phyloP scores from a whole-genome alignment of 176 grass and related monocot genomes.

The Rhipidocladum racemiflorum region DNA sequence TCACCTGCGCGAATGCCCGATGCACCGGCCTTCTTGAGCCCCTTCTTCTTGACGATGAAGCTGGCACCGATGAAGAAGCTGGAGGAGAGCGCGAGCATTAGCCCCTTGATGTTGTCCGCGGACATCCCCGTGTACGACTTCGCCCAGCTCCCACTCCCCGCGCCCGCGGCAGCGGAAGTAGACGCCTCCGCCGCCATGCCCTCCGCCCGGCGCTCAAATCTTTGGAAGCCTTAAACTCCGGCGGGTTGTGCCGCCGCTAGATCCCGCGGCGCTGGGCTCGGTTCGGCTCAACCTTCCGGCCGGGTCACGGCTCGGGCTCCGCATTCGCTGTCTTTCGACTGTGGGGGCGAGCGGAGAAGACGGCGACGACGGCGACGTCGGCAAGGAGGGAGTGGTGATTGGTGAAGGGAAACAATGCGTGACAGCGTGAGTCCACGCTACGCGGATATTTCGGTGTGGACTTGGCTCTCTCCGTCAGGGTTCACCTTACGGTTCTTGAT shows the following conservation, averaged over 20 bases:
- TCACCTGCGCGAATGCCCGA: slow-evolving; percentile 91
- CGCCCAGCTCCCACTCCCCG: slow-evolving; percentile 59
- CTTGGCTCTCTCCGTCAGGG: slow-evolving; percentile 23
- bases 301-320: not conserved
- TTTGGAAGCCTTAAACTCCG: not conserved
- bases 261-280: slow-evolving; percentile 12
- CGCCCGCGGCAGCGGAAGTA: slow-evolving; percentile 37
- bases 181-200: slow-evolving; percentile 38
- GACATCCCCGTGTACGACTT: slow-evolving; percentile 90
- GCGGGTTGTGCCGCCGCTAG: slow-evolving; percentile 22
- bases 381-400: slow-evolving; percentile 6
- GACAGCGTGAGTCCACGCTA: slow-evolving; percentile 34
- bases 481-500: no score
- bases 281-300: not conserved
- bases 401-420: not conserved
- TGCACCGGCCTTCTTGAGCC: slow-evolving; percentile 85
- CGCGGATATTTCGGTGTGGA: slow-evolving; percentile 31
- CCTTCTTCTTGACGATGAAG: slow-evolving; percentile 99
- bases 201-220: not conserved
- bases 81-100: slow-evolving; percentile 89
- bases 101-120: slow-evolving; percentile 92
- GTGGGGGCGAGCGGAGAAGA: not conserved
- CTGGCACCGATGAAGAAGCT: slow-evolving; percentile 92
- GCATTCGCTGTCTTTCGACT: slow-evolving; percentile 21
- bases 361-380: slow-evolving; percentile 25